Percentiles rank a stretch among this genome's conserved stretches.
Conservation (phyloP, 257 asterid genomes). For the Orobanche coerulescens region DNA sequence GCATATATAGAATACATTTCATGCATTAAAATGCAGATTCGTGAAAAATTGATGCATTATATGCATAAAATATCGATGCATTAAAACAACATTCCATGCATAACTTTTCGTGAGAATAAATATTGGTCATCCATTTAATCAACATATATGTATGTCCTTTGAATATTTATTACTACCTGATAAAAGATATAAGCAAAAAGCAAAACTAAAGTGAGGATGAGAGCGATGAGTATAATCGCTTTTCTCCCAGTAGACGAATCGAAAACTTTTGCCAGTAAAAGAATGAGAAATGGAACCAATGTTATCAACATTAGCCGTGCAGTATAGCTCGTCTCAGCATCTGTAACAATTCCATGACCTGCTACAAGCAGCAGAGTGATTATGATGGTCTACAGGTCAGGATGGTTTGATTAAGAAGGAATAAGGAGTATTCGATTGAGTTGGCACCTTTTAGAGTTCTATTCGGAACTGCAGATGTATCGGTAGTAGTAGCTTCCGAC, state of each 20-base stretch:
- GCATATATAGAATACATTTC: too few relatives aligned
- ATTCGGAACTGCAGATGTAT: slow-evolving; percentile 17
- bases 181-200: slow-evolving; percentile 31
- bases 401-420: not conserved
- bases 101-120: too few relatives aligned
- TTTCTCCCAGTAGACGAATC: slow-evolving; percentile 21
- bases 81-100: too few relatives aligned
- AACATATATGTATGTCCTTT: too few relatives aligned
- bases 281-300: slow-evolving; percentile 39
- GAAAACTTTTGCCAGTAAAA: slow-evolving; percentile 30
- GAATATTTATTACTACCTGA: slow-evolving; percentile 29
- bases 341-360: slow-evolving; percentile 46
- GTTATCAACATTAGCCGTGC: slow-evolving; percentile 45
- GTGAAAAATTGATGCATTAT: too few relatives aligned
- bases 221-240: slow-evolving; percentile 33
- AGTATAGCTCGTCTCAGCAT: slow-evolving; percentile 49
- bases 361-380: not conserved
- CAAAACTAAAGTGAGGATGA: slow-evolving; percentile 28
- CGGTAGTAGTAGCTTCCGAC: slow-evolving; percentile 20
- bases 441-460: slow-evolving; percentile 20
- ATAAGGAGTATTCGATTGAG: not conserved
- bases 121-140: too few relatives aligned
- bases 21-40: too few relatives aligned
- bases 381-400: not conserved
- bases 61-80: too few relatives aligned